These are phyloP conservation scores for Singerocomus inundabilis DNA, from an alignment of 1,284 basidiomycete species.

Conservation along the genomic window DNA sequence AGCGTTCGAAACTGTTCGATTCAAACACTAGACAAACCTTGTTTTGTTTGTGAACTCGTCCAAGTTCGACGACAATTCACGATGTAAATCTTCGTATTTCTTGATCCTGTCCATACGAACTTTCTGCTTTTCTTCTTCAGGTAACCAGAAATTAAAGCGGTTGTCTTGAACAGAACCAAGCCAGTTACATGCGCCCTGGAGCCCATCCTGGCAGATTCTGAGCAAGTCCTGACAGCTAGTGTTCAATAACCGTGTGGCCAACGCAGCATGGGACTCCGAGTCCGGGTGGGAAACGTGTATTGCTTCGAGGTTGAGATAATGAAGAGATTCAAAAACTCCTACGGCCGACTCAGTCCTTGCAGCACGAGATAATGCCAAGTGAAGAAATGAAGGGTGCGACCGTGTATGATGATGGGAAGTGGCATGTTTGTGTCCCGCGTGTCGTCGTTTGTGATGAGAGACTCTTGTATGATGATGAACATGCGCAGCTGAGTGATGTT, in stretches of 20 bases:
- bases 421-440: constrained; percentile 12
- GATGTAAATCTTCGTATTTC: constrained; percentile 39
- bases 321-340: constrained; percentile 78
- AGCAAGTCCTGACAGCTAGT: constrained; percentile 61
- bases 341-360: constrained; percentile 57
- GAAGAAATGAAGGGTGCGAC: constrained; percentile 29
- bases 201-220: constrained; percentile 42
- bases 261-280: constrained; percentile 49
- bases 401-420: constrained; percentile 16
- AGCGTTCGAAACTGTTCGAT: constrained; percentile 1
- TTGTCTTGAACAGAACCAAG: constrained; percentile 42
- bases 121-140: constrained; percentile 29
- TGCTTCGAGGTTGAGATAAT: constrained; percentile 76
- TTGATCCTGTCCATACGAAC: constrained; percentile 38
- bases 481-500: constrained; percentile 12
- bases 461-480: constrained; percentile 13
- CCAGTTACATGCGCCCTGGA: constrained; percentile 54
- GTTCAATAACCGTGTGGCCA: constrained; percentile 52
- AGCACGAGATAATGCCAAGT: constrained; percentile 30
- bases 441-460: constrained; percentile 29
- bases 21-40: constrained; percentile 40
- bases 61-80: constrained; percentile 41
- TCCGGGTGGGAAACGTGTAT: constrained; percentile 52
- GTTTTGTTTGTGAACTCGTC: constrained; percentile 49
- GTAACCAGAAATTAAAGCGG: constrained; percentile 40